Evolutionary conservation across 768 basidiomycete species (phyloP).

Genomic region (Leccinellum rugosiceps): DNA sequence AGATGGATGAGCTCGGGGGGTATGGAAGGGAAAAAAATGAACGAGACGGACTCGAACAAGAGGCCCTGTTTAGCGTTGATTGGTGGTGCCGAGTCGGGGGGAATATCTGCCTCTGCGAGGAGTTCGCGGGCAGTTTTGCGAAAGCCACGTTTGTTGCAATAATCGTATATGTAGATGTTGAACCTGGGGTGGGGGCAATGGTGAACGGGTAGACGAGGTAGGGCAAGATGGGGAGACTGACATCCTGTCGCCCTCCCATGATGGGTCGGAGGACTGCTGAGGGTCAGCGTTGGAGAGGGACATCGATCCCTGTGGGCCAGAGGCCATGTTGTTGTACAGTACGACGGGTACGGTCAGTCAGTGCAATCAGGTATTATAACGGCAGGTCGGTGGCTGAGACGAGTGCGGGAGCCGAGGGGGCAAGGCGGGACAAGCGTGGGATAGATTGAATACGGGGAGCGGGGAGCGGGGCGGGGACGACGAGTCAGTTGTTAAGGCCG

Average conservation of each 20-base stretch:
- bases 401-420: neutral
- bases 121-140: constrained; percentile 69
- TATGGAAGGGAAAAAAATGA: neutral
- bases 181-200: constrained; percentile 50
- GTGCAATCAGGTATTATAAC: constrained; percentile 6
- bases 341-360: neutral
- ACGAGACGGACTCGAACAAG: constrained; percentile 65
- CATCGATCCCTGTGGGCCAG: constrained; percentile 27
- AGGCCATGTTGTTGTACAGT: constrained; percentile 14
- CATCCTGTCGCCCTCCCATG: constrained; percentile 89
- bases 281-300: constrained; percentile 10
- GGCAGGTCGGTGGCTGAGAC: neutral
- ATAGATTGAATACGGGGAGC: neutral
- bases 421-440: neutral
- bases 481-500: neutral
- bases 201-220: constrained; percentile 2
- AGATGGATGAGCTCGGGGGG: neutral
- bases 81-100: constrained; percentile 61
- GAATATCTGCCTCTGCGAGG: constrained; percentile 61
- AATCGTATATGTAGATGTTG: constrained; percentile 87
- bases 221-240: constrained; percentile 34
- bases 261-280: constrained; percentile 34
- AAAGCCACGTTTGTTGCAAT: constrained; percentile 78
- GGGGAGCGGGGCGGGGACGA: neutral
- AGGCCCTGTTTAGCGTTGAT: constrained; percentile 83